phyloP scores from a whole-genome alignment of 2,329 filamentous ascomycete species.

The Neopestalotiopsis sp. region DNA sequence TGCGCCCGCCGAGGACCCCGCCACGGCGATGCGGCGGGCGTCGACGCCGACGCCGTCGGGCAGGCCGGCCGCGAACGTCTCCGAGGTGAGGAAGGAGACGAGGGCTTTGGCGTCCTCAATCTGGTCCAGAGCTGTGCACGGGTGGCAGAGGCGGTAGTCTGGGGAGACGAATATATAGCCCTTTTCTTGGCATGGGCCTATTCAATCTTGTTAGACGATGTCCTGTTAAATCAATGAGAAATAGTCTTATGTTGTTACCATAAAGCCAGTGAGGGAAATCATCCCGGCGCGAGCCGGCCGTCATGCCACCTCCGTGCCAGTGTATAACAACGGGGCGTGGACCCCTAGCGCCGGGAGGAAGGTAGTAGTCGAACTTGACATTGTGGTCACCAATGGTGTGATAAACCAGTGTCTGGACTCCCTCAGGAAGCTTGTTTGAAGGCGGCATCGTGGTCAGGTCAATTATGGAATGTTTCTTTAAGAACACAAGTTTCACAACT shows the following conservation, averaged over 20 bases:
- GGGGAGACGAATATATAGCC: conserved; percentile 16
- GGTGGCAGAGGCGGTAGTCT: conserved; percentile 17
- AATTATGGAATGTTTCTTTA: not conserved
- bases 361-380: conserved; percentile 12
- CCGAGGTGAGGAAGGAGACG: not conserved
- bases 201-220: not conserved
- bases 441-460: not conserved
- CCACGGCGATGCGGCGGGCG: conserved; percentile 7
- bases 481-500: not conserved
- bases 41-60: conserved; percentile 1
- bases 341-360: not conserved
- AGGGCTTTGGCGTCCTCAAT: conserved; percentile 17
- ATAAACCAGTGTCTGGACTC: conserved; percentile 11
- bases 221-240: not conserved
- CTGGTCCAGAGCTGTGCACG: conserved; percentile 9
- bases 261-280: conserved; percentile 12
- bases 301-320: conserved; percentile 16
- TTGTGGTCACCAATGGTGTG: conserved; percentile 9
- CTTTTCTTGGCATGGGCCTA: conserved; percentile 9
- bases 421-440: not conserved
- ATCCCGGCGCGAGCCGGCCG: conserved; percentile 12
- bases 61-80: not conserved
- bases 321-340: conserved; percentile 6
- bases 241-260: not conserved
- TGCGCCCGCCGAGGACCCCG: conserved; percentile 12